Base-by-base conservation (phyloP, 305 asterid species). In the Fraxinus paxiana region DNA sequence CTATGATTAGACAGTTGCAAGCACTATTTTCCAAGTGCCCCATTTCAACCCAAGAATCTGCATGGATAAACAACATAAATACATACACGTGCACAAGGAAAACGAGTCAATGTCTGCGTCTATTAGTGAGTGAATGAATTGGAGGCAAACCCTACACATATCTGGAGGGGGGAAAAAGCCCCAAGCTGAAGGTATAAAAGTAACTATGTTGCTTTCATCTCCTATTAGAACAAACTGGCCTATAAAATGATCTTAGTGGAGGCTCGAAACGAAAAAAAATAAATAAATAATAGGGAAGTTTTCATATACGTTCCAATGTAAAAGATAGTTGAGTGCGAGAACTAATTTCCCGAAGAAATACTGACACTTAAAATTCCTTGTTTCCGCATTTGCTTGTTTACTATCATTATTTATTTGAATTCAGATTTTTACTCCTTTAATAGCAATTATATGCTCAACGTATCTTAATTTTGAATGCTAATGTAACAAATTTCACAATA, bases 21-120 rank as follows among this genome's bases (percentile, higher is more conserved):
- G 70, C 70, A 61, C n/a, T 61, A 20, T 9, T 61, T 22, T 31
- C 31, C 41, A 67, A 67, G 18, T 3, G 28, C 28, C 10, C 17
- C 34, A 26, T 30, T 24, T 74, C 26, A n/a, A 73, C 78, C 24
- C 22, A 79, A 83, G 6, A 71, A 28, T 34, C 82, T 38, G 69
- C 8, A 61, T 37, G 34, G 43, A 63, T 65, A 20, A 63, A 22
- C 20, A 76, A 34, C 7, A 24, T 2, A 67, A 48, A 33, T 54
- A 12, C 18, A 17, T 31, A 17, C 70, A 10, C 1, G 35, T 65
- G 73, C 61, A 80, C 71, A 48, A 34, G 18, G 76, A 54, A 35
- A 54, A 8, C 6, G 2, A 3, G 8, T 26, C 35, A 65, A 65
- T 10, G 37, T 65, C 13, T 26, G 73, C 18, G 1, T 26, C 33